phyloP scores from a whole-genome alignment of 2,329 filamentous ascomycete genomes.

The Septoria linicola region DNA sequence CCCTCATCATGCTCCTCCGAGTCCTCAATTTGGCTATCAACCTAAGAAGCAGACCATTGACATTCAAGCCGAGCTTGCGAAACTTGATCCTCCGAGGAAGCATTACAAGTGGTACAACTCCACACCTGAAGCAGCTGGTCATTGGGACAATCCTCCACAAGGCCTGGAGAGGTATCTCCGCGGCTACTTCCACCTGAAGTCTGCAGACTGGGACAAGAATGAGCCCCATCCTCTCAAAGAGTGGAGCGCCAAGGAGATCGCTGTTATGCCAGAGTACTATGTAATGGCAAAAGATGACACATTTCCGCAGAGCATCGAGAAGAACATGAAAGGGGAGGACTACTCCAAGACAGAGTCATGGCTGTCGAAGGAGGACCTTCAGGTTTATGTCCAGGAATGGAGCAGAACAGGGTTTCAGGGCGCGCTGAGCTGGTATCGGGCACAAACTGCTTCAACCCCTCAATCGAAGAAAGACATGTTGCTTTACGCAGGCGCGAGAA shows the following conservation, averaged over 20 bases:
- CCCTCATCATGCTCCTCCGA: conserved; percentile 57
- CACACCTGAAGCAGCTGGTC: conserved; percentile 46
- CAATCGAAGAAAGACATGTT: conserved; percentile 54
- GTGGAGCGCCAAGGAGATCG: conserved; percentile 59
- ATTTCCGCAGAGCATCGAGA: conserved; percentile 59
- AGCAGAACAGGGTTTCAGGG: conserved; percentile 63
- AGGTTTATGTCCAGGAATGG: conserved; percentile 62
- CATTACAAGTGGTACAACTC: conserved; percentile 71
- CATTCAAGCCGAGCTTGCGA: conserved; percentile 58
- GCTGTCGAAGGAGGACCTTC: conserved; percentile 59
- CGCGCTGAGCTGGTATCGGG: conserved; percentile 66
- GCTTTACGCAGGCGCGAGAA: conserved; percentile 59
- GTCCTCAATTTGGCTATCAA: conserved; percentile 51
- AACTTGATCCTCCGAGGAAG: conserved; percentile 58
- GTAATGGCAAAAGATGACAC: conserved; percentile 59
- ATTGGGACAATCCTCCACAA: conserved; percentile 51
- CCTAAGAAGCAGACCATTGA: conserved; percentile 39
- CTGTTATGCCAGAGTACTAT: conserved; percentile 66
- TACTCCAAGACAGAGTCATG: conserved; percentile 49
- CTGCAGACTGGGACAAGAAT: conserved; percentile 55
- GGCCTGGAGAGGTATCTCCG: conserved; percentile 61
- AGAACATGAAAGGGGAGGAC: conserved; percentile 57
- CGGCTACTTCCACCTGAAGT: conserved; percentile 69
- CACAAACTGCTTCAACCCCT: conserved; percentile 50
- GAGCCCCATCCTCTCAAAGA: conserved; percentile 53